Base-by-base conservation (phyloP, 1,284 basidiomycete species). In the Somion occarium region DNA sequence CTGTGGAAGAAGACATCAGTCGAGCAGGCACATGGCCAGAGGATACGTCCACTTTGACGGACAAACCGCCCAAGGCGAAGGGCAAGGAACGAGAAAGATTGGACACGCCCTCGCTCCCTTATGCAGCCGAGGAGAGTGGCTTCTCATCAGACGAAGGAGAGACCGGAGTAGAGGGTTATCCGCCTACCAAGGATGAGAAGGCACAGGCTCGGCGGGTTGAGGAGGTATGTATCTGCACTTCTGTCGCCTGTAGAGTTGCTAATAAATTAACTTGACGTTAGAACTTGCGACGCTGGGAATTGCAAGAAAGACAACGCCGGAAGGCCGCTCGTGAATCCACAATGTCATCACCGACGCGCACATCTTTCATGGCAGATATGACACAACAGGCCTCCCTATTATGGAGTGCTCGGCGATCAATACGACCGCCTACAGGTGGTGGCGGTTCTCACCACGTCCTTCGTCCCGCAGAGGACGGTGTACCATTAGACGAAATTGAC, bases 211-310 rank as follows among this genome's bases (percentile, higher is more conserved):
- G 79, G 53, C 72, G 79, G 53, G 71, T 91, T 19, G 75, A 82
- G 70, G 85, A 90, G 79, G 88, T 86, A 65, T 52, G 75, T 56
- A 19, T 26, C 13, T 37, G n/a, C n/a, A n/a, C n/a, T n/a, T n/a
- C n/a, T n/a, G n/a, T n/a, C 12, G n/a, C 5, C 5, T 47, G 9
- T 43, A 9, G n/a, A 13, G 13, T 12, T 20, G 22, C 19, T 9
- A n/a, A n/a, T n/a, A n/a, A 41, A 41, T 27, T 46, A 5, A 19
- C 15, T 26, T 22, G 3, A 15, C 34, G 19, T 38, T 41, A 91
- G 88, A 91, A 80, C 54, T 72, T 91, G 19, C 74, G 76, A 53
- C 76, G 76, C 38, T 90, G 87, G 88, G 88, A 91, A 57, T 66
- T 79, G 42, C 78, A 78, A 30, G 88, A 91, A 63, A 77, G 84